Evolutionary conservation across 148 eudicot species (phyloP).

Genomic region (Pharnaceum exiguum): DNA sequence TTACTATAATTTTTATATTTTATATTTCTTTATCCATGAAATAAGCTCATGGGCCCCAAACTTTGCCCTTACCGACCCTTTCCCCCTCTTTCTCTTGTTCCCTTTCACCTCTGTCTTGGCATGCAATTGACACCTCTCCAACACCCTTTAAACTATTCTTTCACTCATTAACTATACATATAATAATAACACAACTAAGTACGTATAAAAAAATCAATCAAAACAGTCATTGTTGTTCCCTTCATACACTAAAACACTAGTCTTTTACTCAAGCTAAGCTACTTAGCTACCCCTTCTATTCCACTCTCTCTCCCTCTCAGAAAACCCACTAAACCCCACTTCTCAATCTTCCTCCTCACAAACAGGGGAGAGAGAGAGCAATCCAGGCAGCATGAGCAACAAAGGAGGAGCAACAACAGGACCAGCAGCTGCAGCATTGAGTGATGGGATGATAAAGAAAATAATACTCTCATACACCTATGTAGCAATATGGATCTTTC

Average conservation of each 20-base stretch:
- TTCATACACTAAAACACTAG: too few relatives aligned
- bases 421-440: not conserved
- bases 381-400: not conserved
- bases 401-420: not conserved
- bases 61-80: too few relatives aligned
- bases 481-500: slow-evolving; percentile 53
- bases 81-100: not conserved
- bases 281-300: not conserved
- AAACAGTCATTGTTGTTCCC: too few relatives aligned
- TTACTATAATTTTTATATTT: too few relatives aligned
- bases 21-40: too few relatives aligned
- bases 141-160: not conserved
- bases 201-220: too few relatives aligned
- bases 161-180: too few relatives aligned
- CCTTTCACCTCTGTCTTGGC: slow-evolving; percentile 4
- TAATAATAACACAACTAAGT: too few relatives aligned
- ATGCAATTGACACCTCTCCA: slow-evolving; percentile 3
- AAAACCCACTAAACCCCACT: slow-evolving; percentile 12
- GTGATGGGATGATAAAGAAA: slow-evolving; percentile 43
- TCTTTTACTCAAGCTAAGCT: too few relatives aligned
- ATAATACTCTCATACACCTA: slow-evolving; percentile 60
- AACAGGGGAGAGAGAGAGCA: not conserved
- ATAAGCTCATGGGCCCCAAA: too few relatives aligned
- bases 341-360: not conserved
- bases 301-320: not conserved